Percentiles rank a stretch among this genome's conserved stretches.
phyloP scores from a whole-genome alignment of 2,329 filamentous ascomycete species.

The Nannizzia gypsea region DNA sequence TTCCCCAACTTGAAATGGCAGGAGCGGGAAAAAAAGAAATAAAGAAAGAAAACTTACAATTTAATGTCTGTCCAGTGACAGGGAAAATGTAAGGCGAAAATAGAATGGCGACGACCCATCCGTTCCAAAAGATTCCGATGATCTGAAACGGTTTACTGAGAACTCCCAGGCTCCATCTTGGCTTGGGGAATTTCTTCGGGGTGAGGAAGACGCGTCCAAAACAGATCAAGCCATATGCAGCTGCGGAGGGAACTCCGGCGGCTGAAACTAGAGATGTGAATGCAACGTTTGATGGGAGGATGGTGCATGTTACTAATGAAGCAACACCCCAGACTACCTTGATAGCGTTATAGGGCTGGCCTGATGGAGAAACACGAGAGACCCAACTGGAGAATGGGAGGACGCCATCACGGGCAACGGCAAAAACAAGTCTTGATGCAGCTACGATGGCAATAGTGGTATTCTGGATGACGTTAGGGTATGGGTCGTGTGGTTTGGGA shows the following conservation, averaged over 20 bases:
- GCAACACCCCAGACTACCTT: conserved; percentile 47
- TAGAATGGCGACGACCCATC: conserved; percentile 39
- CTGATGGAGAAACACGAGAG: conserved; percentile 40
- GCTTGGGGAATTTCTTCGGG: conserved; percentile 37
- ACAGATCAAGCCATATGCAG: conserved; percentile 43
- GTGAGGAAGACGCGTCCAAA: conserved; percentile 39
- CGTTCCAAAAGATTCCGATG: conserved; percentile 40
- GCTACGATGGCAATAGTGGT: conserved; percentile 49
- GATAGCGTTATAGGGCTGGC: conserved; percentile 50
- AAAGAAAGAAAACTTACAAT: conserved; percentile 30
- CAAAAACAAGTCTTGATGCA: conserved; percentile 50
- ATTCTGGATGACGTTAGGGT: conserved; percentile 30
- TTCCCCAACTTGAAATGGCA: not conserved
- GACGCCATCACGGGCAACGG: conserved; percentile 50
- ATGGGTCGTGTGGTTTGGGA: not conserved
- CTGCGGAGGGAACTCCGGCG: conserved; percentile 42
- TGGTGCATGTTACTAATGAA: conserved; percentile 46
- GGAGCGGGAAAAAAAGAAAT: not conserved
- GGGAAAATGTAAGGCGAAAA: conserved; percentile 39
- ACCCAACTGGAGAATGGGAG: conserved; percentile 50
- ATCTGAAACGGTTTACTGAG: conserved; percentile 39
- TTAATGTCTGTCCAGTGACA: conserved; percentile 33
- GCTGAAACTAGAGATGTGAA: conserved; percentile 45
- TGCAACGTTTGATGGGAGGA: conserved; percentile 44
- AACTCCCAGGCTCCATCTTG: conserved; percentile 37